Conservation (phyloP, 1,284 basidiomycete species). For the Entoloma clypeatum region DNA sequence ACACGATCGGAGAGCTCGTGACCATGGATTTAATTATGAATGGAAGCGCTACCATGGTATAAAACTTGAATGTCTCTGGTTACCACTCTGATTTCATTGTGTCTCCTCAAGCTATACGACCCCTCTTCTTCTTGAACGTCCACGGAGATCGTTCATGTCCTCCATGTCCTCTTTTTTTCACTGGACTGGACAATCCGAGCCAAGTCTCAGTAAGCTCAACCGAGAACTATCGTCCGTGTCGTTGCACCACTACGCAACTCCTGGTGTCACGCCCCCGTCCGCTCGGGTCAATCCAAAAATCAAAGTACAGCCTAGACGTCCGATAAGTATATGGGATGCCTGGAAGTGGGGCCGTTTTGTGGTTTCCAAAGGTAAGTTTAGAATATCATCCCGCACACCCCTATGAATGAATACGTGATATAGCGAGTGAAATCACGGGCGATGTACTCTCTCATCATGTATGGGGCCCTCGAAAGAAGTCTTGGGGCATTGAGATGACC, state of each 20-base stretch:
- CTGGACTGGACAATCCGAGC: constrained; percentile 14
- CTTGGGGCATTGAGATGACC: constrained; percentile 90
- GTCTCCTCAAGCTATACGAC: constrained; percentile 3
- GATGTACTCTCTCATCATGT: constrained; percentile 72
- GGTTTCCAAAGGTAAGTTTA: constrained; percentile 57
- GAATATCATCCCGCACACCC: neutral
- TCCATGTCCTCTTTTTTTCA: constrained; percentile 19
- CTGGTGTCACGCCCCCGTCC: constrained; percentile 63
- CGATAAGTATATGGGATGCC: constrained; percentile 60
- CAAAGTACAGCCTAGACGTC: constrained; percentile 48
- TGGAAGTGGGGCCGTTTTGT: constrained; percentile 67
- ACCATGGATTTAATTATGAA: neutral
- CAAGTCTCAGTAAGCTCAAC: constrained; percentile 15
- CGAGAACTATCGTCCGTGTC: constrained; percentile 30
- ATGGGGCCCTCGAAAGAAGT: constrained; percentile 78
- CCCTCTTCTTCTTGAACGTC: neutral
- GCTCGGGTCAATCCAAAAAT: constrained; percentile 64
- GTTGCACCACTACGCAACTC: constrained; percentile 61
- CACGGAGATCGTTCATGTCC: neutral
- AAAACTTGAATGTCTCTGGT: constrained; percentile 14
- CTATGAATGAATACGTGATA: neutral
- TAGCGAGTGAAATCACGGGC: constrained; percentile 64
- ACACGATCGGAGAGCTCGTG: neutral
- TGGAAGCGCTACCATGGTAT: neutral
- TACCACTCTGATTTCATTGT: constrained; percentile 9